Evolutionary conservation across 1,139 yeast species (phyloP), one percentile per base, ranked within the genome.

Genomic region (Suhomyces bolitotheri): DNA sequence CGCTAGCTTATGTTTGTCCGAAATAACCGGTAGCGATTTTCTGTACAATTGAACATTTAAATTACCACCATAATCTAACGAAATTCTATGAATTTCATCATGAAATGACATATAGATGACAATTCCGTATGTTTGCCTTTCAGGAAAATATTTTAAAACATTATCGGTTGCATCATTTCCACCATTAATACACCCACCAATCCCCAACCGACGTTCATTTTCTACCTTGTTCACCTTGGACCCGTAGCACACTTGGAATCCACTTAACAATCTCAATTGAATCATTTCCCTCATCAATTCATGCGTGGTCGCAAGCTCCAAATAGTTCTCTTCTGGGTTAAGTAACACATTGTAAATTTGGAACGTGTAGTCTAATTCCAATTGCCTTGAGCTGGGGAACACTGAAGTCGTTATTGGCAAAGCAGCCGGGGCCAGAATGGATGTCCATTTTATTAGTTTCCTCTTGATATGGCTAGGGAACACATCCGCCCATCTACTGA

Each of bases 361-460:
- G 35, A 78, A 74, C 0, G 80, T 78, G 53, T 78, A 83, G 35
- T 80, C 76, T 2, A 68, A 64, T 34, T 78, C 76, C 48, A 90
- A 79, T 43, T 86, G 92, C 6, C 71, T 66, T 4, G 70, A 63
- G 0, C 81, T 62, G 0, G 97, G 97, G 51, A 90, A 88, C 7
- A 82, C 70, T 1, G 84, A 77, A 0, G 95, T 80, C 1, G 87
- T 80, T 0, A 84, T 66, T 0, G 99, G 99, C 16, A 94, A 64
- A 4, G 95, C 82, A 0, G 97, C 97, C 0, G 99, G 99, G 0
- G 96, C 80, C 22, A 88, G 84, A 37, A 94, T 71, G 0, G 97
- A 90, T 39, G 87, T 76, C 98, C 98, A 94, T 54, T 90, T 90
- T 29, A 90, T 82, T 9, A 77, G 69, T 46, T 80, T 75, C 29